Evolutionary conservation across 495 filamentous ascomycete species (phyloP).

Genomic region (Elaphomyces granulatus): DNA sequence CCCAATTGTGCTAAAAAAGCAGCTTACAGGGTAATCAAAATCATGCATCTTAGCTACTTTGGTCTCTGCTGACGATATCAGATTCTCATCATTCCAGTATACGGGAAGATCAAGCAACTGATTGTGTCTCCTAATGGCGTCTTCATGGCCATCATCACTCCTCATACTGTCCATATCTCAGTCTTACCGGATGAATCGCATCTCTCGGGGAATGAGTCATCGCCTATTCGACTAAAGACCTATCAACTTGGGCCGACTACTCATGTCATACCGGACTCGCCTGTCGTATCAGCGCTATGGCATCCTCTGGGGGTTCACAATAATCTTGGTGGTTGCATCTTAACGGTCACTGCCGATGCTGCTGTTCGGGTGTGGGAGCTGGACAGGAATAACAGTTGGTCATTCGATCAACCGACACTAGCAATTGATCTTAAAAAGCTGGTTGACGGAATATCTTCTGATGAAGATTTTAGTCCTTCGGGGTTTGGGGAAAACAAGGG

Average conservation of each 20-base stretch:
- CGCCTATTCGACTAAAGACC: conserved; percentile 59
- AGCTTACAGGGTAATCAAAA: conserved; percentile 21
- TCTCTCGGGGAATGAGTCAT: conserved; percentile 45
- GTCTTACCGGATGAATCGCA: conserved; percentile 63
- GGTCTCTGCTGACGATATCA: conserved; percentile 15
- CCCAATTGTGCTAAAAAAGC: conserved; percentile 5
- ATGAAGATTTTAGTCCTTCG: conserved; percentile 62
- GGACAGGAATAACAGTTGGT: conserved; percentile 60
- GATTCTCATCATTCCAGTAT: conserved; percentile 56
- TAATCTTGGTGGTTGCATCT: conserved; percentile 42
- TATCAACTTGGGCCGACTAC: conserved; percentile 78
- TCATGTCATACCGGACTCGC: conserved; percentile 68
- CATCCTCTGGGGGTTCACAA: conserved; percentile 68
- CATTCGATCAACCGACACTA: conserved; percentile 67
- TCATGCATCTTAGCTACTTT: not conserved
- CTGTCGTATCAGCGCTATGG: conserved; percentile 67
- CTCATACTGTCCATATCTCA: conserved; percentile 70
- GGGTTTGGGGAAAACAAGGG: conserved; percentile 56
- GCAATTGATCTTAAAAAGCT: conserved; percentile 73
- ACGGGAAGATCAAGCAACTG: conserved; percentile 64
- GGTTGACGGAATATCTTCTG: conserved; percentile 57
- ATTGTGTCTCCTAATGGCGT: conserved; percentile 65
- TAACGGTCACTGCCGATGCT: conserved; percentile 75
- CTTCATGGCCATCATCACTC: conserved; percentile 67
- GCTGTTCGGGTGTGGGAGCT: conserved; percentile 81